Evolutionary conservation across 768 basidiomycete genomes (phyloP).

Genomic region (Psilocybe subaeruginosa): DNA sequence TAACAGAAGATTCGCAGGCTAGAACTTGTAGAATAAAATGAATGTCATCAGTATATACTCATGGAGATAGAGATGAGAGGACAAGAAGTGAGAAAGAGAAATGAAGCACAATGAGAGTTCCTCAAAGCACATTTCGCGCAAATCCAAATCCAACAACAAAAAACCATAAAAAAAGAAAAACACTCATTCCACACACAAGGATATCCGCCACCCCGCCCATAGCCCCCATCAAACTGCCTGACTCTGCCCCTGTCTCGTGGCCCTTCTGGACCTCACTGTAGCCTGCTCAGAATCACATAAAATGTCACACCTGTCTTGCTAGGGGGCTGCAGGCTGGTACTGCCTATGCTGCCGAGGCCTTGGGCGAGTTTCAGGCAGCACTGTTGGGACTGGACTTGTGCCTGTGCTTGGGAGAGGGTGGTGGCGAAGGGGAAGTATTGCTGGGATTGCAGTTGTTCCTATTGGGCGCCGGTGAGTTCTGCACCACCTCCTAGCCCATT

Average conservation of each 20-base stretch:
- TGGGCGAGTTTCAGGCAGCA: conserved; percentile 42
- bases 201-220: conserved; percentile 93
- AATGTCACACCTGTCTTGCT: conserved; percentile 90
- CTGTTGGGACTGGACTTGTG: conserved; percentile 39
- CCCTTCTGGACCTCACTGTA: conserved; percentile 96
- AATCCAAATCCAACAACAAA: no score
- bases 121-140: no score
- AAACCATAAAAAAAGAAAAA: no score
- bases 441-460: no score
- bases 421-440: conserved; percentile 16
- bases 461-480: background rate
- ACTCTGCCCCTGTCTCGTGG: conserved; percentile 88
- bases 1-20: no score
- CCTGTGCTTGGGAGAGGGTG: conserved; percentile 29
- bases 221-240: conserved; percentile 72
- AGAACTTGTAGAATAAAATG: no score
- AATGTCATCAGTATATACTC: no score
- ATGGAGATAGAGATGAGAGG: no score
- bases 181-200: conserved; percentile 58
- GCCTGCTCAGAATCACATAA: conserved; percentile 85
- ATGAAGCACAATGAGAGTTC: no score
- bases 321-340: conserved; percentile 68
- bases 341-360: conserved; percentile 72
- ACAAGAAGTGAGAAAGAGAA: no score
- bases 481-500: no score